phyloP scores from a whole-genome alignment of 441 rosid genomes.

The Oxalis stricta region DNA sequence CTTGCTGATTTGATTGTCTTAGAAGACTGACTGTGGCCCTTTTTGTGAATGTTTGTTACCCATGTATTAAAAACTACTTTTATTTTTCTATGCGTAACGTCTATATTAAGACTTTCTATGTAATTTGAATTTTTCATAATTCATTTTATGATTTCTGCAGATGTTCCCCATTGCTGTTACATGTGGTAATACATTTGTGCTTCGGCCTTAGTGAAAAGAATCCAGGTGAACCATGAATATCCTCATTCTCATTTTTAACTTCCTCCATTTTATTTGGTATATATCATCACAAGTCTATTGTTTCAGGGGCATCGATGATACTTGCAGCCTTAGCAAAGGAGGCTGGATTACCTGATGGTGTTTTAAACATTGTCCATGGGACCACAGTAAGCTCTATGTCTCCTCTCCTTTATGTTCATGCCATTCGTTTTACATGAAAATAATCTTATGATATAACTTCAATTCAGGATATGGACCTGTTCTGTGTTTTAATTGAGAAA shows the following conservation, averaged over 20 bases:
- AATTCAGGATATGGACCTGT: background rate
- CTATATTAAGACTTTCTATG: no score
- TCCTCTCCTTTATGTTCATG: background rate
- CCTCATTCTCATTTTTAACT: background rate
- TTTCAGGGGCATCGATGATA: slow-evolving; percentile 31
- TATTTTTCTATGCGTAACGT: background rate
- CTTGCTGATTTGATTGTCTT: no score
- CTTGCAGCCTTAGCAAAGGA: slow-evolving; percentile 36
- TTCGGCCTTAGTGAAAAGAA: slow-evolving; percentile 34
- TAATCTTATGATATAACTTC: no score
- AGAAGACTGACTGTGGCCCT: no score
- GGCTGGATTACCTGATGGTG: slow-evolving; percentile 43
- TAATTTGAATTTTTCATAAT: no score
- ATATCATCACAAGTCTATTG: background rate
- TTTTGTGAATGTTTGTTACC: no score
- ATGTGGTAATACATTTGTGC: slow-evolving; percentile 37
- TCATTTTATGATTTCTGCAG: slow-evolving; percentile 15
- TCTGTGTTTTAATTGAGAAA: no score
- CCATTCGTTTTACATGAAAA: background rate
- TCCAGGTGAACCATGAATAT: slow-evolving; percentile 18
- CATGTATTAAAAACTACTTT: no score
- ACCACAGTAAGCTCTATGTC: slow-evolving; percentile 18
- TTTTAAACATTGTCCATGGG: slow-evolving; percentile 42
- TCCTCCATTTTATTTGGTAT: background rate
- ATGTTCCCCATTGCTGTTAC: slow-evolving; percentile 41